Conservation (phyloP, 768 basidiomycete species). For the Russula lepida region DNA sequence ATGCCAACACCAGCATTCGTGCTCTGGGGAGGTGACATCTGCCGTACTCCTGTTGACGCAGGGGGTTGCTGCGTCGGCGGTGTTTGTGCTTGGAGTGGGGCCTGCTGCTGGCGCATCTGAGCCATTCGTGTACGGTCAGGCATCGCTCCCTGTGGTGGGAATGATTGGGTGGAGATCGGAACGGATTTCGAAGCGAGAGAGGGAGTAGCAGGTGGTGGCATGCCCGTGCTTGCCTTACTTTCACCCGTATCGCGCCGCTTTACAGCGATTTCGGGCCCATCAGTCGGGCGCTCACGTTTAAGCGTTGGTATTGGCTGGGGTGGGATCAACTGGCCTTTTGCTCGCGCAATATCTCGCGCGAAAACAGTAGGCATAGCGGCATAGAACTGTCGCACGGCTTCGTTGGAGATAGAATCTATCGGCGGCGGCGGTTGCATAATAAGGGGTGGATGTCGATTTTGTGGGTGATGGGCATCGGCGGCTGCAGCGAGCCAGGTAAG, state of each 20-base stretch:
- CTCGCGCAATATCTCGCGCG: slow-evolving; percentile 36
- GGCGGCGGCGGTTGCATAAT: slow-evolving; percentile 47
- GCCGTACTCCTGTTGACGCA: slow-evolving; percentile 1
- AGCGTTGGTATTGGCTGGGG: slow-evolving; percentile 29
- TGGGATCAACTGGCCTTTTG: slow-evolving; percentile 24
- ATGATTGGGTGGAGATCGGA: background rate
- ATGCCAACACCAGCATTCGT: slow-evolving; percentile 1
- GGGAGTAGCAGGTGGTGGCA: slow-evolving; percentile 22
- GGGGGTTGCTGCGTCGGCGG: slow-evolving; percentile 3
- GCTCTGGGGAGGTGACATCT: slow-evolving; percentile 16
- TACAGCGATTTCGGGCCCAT: slow-evolving; percentile 42
- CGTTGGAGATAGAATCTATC: slow-evolving; percentile 44
- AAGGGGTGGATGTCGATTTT: slow-evolving; percentile 36
- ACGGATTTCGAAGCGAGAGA: slow-evolving; percentile 5
- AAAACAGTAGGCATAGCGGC: slow-evolving; percentile 51
- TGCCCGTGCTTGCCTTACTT: slow-evolving; percentile 34
- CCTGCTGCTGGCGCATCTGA: slow-evolving; percentile 16
- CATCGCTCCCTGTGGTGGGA: slow-evolving; percentile 3
- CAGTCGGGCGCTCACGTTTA: slow-evolving; percentile 51
- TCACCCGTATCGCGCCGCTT: slow-evolving; percentile 71
- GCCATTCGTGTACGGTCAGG: slow-evolving; percentile 7
- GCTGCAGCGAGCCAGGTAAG: slow-evolving; percentile 61
- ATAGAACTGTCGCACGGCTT: slow-evolving; percentile 59
- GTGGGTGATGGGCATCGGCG: slow-evolving; percentile 40
- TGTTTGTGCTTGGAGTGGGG: slow-evolving; percentile 7